Base-by-base conservation (phyloP, 768 basidiomycete genomes). In the Tylopilus cervinicoccineus region DNA sequence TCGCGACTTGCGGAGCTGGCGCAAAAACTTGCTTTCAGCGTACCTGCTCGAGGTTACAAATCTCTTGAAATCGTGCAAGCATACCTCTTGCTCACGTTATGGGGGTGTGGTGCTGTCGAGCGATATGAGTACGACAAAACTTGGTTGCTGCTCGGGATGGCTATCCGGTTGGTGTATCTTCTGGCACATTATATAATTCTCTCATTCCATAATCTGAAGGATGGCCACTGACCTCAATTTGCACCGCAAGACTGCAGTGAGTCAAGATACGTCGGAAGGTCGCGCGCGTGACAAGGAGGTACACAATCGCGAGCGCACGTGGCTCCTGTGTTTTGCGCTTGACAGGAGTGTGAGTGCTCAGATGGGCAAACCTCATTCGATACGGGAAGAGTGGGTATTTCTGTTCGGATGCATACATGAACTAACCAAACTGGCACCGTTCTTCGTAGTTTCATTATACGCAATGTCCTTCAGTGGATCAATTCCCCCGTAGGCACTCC, bases 221-320 rank as follows among this genome's bases (percentile, higher is more conserved):
- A 93, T 96, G 88, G 96, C 87, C 10, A 95, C 89, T 13, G 96
- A 99, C 68, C 72, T 99, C 28, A 98, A 97, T 65, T 69, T 99
- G 47, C 94, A 98, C 63, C 84, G 94, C 46, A 94, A 95, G 64
- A 86, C 87, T 8, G 72, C 71, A 17, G 63, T 70, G 29, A 80
- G 74, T 54, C 73, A 76, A 20, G 86, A 91, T 51, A 83, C 85
- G 1, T 74, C 84, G n/a, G 93, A 94, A 61, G 88, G 84, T 28
- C 79, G 77, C 45, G 80, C 84, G 20, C 81, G 88, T 45, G 91
- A 89, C 60, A 67, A 77, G 49, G 89, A 98, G 71, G 83, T 96
- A 12, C 85, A 89, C 69, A 99, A 97, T 65, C 81, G 96, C 38
- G 94, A 98, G 68, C 73, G 96, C 40, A 92, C 93, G 9, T 99